These are phyloP conservation scores for Beauveria sp. DNA, from an alignment of 2,329 filamentous ascomycete genomes.

Conservation along the genomic window DNA sequence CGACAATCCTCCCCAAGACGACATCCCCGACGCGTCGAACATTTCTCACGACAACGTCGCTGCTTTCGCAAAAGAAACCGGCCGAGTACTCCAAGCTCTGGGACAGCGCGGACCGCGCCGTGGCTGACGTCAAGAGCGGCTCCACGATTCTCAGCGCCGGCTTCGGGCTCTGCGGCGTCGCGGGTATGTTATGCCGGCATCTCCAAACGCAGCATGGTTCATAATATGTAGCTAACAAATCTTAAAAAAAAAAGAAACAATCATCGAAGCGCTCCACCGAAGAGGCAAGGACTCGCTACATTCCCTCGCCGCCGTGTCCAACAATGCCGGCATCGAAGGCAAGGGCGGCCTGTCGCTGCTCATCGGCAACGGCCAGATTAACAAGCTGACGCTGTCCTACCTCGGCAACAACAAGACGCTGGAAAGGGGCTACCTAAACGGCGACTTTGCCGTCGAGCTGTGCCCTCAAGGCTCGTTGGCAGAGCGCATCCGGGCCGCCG, in stretches of 20 bases:
- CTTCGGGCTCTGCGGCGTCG: slow-evolving; percentile 75
- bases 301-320: slow-evolving; percentile 68
- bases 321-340: slow-evolving; percentile 68
- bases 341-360: slow-evolving; percentile 62
- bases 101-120: slow-evolving; percentile 55
- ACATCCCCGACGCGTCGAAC: background rate
- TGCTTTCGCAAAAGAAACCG: background rate
- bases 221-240: background rate
- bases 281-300: slow-evolving; percentile 54
- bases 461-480: slow-evolving; percentile 70
- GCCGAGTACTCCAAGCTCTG: slow-evolving; percentile 37
- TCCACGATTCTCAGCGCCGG: slow-evolving; percentile 68
- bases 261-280: slow-evolving; percentile 60
- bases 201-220: background rate
- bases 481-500: slow-evolving; percentile 63
- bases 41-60: background rate
- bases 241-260: slow-evolving; percentile 44
- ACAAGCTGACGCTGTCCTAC: slow-evolving; percentile 66
- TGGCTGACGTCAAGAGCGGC: slow-evolving; percentile 63
- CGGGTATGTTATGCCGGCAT: slow-evolving; percentile 34
- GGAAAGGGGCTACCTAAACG: slow-evolving; percentile 66
- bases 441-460: slow-evolving; percentile 67
- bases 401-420: slow-evolving; percentile 71
- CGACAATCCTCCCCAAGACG: background rate
- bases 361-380: slow-evolving; percentile 61